Evolutionary conservation across 2,329 filamentous ascomycete species (phyloP).

Genomic region (Sphaerostilbella broomeana): DNA sequence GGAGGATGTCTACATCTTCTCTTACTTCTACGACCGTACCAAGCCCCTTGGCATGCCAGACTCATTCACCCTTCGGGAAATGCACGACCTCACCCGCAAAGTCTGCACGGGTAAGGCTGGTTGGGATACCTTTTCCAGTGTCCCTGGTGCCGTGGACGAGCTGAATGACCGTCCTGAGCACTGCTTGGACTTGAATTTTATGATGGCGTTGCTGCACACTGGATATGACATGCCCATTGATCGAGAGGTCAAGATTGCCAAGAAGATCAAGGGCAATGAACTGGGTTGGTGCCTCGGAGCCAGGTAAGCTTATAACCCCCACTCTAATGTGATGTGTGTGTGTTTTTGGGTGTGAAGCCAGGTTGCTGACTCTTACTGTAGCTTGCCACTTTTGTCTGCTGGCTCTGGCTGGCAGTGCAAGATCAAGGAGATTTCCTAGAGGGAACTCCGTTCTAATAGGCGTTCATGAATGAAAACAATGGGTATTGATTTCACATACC

Average conservation of each 20-base stretch:
- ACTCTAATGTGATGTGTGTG: too few relatives aligned
- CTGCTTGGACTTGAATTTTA: conserved; percentile 94
- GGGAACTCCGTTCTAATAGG: conserved; percentile 13
- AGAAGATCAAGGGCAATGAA: conserved; percentile 97
- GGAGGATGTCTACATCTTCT: conserved; percentile 94
- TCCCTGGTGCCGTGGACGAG: conserved; percentile 74
- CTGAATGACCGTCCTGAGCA: conserved; percentile 77
- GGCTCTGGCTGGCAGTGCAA: conserved; percentile 87
- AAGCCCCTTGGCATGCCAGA: conserved; percentile 96
- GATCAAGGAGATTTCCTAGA: conserved; percentile 64
- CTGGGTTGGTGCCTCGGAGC: conserved; percentile 96
- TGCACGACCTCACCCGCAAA: conserved; percentile 75
- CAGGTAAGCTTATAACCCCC: conserved; percentile 53
- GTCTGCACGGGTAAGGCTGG: conserved; percentile 73
- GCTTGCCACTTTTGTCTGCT: conserved; percentile 74
- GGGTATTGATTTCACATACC: neutral
- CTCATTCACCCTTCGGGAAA: conserved; percentile 84
- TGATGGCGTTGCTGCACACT: conserved; percentile 85
- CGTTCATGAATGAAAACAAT: conserved; percentile 11
- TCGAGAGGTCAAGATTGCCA: conserved; percentile 92
- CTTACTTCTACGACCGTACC: conserved; percentile 96
- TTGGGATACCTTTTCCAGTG: conserved; percentile 74
- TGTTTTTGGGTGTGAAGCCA: too few relatives aligned
- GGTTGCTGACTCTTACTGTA: conserved; percentile 33
- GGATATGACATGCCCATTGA: conserved; percentile 98